A percentile compares a stretch with the other conserved stretches of the same genome.
Conservation (phyloP, 805 yeast genomes). For the Wickerhamomyces subpelliculosus region DNA sequence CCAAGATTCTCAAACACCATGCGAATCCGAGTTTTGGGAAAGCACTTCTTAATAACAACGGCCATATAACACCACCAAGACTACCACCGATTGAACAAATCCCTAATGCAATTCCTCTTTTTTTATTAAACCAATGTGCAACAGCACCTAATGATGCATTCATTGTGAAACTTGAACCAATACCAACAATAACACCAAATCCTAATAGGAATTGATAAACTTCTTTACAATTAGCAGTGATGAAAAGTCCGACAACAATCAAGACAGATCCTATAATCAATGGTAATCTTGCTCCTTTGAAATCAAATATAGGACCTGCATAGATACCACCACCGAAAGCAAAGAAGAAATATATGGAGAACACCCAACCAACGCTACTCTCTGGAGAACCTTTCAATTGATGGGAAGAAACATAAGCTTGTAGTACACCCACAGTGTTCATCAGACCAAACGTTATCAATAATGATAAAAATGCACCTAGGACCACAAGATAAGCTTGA, state of each 20-base stretch:
- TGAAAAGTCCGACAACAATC: slow-evolving; percentile 42
- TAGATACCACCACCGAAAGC: slow-evolving; percentile 26
- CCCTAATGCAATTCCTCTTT: slow-evolving; percentile 56
- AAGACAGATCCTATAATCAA: slow-evolving; percentile 38
- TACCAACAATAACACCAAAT: slow-evolving; percentile 46
- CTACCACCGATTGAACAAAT: slow-evolving; percentile 62
- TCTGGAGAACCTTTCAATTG: slow-evolving; percentile 39
- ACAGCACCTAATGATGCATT: slow-evolving; percentile 49
- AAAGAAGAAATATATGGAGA: slow-evolving; percentile 28
- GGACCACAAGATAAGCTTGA: slow-evolving; percentile 27
- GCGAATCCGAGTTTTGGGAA: slow-evolving; percentile 45
- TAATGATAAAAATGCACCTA: slow-evolving; percentile 45
- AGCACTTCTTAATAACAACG: slow-evolving; percentile 41
- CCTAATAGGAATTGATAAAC: slow-evolving; percentile 56
- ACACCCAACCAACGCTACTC: slow-evolving; percentile 62
- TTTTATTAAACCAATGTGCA: slow-evolving; percentile 54
- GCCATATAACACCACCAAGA: slow-evolving; percentile 57
- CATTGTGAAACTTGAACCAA: slow-evolving; percentile 44
- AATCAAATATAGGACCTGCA: slow-evolving; percentile 48
- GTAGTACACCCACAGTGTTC: slow-evolving; percentile 61
- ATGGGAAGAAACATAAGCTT: slow-evolving; percentile 51
- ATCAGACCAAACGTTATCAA: slow-evolving; percentile 55
- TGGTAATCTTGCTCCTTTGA: slow-evolving; percentile 44
- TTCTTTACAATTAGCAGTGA: slow-evolving; percentile 40
- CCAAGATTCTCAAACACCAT: slow-evolving; percentile 53